Evolutionary conservation across 1,284 basidiomycete species (phyloP), one percentile per base, ranked within the genome.

Genomic region (Sutorius eximius): DNA sequence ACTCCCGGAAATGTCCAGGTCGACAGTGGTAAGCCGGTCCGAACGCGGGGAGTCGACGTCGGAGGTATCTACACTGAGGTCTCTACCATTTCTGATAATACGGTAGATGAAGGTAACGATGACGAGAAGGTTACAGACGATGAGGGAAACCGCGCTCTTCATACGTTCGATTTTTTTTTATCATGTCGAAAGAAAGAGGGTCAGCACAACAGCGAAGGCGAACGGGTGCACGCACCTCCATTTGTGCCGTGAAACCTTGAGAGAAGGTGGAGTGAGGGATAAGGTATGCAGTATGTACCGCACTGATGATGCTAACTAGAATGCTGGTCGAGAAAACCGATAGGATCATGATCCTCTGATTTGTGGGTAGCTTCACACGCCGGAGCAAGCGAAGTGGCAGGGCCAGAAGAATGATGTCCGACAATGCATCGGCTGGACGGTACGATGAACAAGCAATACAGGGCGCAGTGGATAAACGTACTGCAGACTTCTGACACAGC

Each of bases 41-140:
- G 64, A 57, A 5, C 49, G 37, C 7, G 5, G 4, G 1, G 46
- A 9, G 11, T 32, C 24, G 52, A 54, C 61, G 34, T 15, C 52
- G 1, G 45, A 3, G 7, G 46, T 12, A 2, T 45, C 41, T 0
- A 45, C 45, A 20, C 51, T 45, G 47, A 60, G 49, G 30, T 64
- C 60, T 34, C 22, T 4, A 20, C 54, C 57, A 5, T 52, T 52
- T 22, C 50, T 40, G 3, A 33, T 33, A 5, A 59, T 34, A n/a
- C 67, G 58, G 48, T 61, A 63, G 34, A 70, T 1, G 29, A 69
- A 70, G 3, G 67, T 59, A 20, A 67, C 61, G 34, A 68, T 10
- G 41, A 69, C 69, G 43, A 69, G 67, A 18, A 69, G 65, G 20
- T 69, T 72, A 49, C 69, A 72, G 32, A 72, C 63, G 36, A 72